phyloP scores from a whole-genome alignment of 352 stramenopile species.

The Globisporangium takayamanum region DNA sequence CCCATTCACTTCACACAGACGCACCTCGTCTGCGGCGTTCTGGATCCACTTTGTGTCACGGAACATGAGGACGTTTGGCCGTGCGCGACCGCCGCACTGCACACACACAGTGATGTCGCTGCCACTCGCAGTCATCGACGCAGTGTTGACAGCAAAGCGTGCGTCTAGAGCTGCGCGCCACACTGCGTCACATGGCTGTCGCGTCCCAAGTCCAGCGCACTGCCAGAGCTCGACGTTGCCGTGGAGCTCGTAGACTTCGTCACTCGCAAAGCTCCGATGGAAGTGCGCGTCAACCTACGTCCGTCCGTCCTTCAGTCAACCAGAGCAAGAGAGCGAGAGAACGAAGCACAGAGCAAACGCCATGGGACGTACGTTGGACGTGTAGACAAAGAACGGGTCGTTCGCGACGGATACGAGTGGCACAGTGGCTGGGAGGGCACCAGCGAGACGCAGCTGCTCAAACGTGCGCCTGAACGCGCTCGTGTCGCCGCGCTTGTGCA shows the following conservation, averaged over 20 bases:
- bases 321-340: neutral
- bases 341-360: neutral
- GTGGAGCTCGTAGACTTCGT: constrained; percentile 87
- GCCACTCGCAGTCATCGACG: constrained; percentile 58
- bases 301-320: neutral
- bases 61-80: constrained; percentile 91
- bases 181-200: constrained; percentile 31
- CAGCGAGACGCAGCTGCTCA: constrained; percentile 24
- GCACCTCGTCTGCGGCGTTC: constrained; percentile 60
- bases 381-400: constrained; percentile 89
- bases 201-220: constrained; percentile 44
- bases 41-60: constrained; percentile 80
- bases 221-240: constrained; percentile 80
- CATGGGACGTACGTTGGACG: constrained; percentile 70
- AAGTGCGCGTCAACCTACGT: constrained; percentile 84
- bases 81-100: constrained; percentile 51
- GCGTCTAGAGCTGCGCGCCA: constrained; percentile 51
- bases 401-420: constrained; percentile 25
- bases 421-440: constrained; percentile 26
- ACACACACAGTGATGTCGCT: constrained; percentile 30
- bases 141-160: constrained; percentile 55
- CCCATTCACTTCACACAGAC: neutral
- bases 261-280: constrained; percentile 55
- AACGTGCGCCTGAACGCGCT: constrained; percentile 33
- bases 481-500: constrained; percentile 9